Evolutionary conservation across 768 basidiomycete species (phyloP), one percentile per base, ranked within the genome.

Genomic region (Rhodosporidiobolus sp.): DNA sequence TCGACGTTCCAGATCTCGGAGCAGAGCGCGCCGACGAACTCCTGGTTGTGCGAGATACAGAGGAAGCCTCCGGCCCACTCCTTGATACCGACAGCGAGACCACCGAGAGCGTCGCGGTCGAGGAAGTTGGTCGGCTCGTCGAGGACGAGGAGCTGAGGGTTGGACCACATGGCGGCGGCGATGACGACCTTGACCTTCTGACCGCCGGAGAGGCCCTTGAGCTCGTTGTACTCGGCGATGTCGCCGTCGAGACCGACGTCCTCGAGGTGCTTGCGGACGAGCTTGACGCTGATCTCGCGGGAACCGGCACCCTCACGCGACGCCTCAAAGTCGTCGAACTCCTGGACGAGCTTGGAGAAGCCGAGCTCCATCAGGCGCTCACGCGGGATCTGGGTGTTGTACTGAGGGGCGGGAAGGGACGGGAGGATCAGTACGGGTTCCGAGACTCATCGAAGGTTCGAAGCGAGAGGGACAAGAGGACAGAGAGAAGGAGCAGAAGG

Each of bases 201-300:
- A 72, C 94, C 94, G 82, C 95, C 95, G 26, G 92, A 94, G 56
- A 97, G 83, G 50, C 95, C 94, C 48, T 87, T 87, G 79, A 97
- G 94, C 83, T 98, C 94, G 79, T 96, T 95, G 83, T 98, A 97
- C 82, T 96, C 92, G 19, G 94, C 94, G 71, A 97, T 97, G 83
- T 97, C 92, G 54, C 94, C 94, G 82, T 97, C 92, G 50, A 98
- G 85, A 48, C 94, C 95, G 76, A 98, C 92, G 76, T 94, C 94
- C 81, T 96, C 93, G 57, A 98, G 83, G 77, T 94, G 92, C 82
- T 94, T 92, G 76, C 94, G 86, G 58, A 97, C 90, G 58, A 91
- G 83, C 77, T 88, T 85, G 24, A 87, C 86, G 48, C 88, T 83
- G 10, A 93, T 95, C 76, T 98, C 94, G 54, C 93, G 88, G 43